phyloP scores from a whole-genome alignment of 2,329 filamentous ascomycete genomes.

The Pseudogymnoascus sp. region DNA sequence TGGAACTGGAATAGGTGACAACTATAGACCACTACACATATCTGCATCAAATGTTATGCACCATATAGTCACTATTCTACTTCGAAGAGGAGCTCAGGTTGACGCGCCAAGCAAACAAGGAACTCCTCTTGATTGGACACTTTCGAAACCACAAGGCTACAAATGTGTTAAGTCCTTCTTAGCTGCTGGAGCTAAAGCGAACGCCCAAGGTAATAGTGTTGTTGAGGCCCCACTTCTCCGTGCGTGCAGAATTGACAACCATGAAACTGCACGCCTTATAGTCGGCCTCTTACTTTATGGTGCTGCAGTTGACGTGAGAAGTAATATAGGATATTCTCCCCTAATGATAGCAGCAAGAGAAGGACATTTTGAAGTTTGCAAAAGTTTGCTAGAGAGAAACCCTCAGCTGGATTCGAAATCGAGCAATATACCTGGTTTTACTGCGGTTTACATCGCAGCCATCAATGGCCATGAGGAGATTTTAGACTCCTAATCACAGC shows the following conservation, averaged over 20 bases:
- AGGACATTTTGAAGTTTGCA: not conserved
- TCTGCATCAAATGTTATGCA: not conserved
- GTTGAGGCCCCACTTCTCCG: not conserved
- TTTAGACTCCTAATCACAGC: not conserved
- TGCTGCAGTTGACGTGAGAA: not conserved
- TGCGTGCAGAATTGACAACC: not conserved
- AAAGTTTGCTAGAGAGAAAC: not conserved
- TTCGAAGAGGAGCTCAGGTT: not conserved
- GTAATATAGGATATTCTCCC: not conserved
- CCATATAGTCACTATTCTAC: not conserved
- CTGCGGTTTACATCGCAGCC: not conserved
- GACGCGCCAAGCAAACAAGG: not conserved
- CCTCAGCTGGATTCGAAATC: not conserved
- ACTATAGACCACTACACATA: not conserved
- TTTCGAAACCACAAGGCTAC: not conserved
- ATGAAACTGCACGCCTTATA: not conserved
- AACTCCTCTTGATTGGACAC: not conserved
- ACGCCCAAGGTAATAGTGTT: not conserved
- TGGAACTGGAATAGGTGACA: not conserved
- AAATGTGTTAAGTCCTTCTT: not conserved
- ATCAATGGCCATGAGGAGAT: not conserved
- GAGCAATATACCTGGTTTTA: no score
- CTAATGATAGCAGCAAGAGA: not conserved
- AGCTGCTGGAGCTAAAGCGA: not conserved
- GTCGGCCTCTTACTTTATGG: not conserved